Evolutionary conservation across 2,329 filamentous ascomycete genomes (phyloP).

Genomic region (Claviceps spartinae): DNA sequence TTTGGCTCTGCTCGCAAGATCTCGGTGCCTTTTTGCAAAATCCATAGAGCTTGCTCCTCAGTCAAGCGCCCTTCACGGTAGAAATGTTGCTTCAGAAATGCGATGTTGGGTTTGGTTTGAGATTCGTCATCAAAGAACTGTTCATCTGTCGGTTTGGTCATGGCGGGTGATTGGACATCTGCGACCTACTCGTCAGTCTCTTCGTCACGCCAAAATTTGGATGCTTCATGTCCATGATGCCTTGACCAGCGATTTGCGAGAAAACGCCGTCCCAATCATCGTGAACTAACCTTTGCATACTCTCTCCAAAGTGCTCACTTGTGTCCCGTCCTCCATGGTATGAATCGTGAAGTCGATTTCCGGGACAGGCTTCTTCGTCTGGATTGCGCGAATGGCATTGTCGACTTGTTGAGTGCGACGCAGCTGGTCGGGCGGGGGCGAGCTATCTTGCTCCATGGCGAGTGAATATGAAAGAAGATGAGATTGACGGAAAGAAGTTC

Average conservation of each 20-base stretch:
- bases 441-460: conserved; percentile 36
- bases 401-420: conserved; percentile 55
- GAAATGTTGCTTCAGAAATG: conserved; percentile 95
- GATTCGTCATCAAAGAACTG: conserved; percentile 87
- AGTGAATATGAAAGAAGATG: neutral
- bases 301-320: conserved; percentile 89
- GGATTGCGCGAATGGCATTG: conserved; percentile 82
- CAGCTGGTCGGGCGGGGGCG: conserved; percentile 24
- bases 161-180: conserved; percentile 97
- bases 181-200: conserved; percentile 9
- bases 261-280: neutral
- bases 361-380: conserved; percentile 86
- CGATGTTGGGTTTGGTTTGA: conserved; percentile 76
- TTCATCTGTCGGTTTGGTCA: conserved; percentile 81
- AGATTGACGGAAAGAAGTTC: neutral
- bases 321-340: conserved; percentile 91
- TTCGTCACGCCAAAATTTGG: neutral
- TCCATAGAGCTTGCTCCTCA: conserved; percentile 94
- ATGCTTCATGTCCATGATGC: neutral
- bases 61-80: conserved; percentile 94
- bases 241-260: neutral
- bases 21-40: conserved; percentile 77
- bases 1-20: conserved; percentile 84
- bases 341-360: conserved; percentile 99
- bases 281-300: conserved; percentile 85